These are phyloP conservation scores for Fusarium sterilihyphosum DNA, from an alignment of 2,329 filamentous ascomycete species.

Conservation along the genomic window DNA sequence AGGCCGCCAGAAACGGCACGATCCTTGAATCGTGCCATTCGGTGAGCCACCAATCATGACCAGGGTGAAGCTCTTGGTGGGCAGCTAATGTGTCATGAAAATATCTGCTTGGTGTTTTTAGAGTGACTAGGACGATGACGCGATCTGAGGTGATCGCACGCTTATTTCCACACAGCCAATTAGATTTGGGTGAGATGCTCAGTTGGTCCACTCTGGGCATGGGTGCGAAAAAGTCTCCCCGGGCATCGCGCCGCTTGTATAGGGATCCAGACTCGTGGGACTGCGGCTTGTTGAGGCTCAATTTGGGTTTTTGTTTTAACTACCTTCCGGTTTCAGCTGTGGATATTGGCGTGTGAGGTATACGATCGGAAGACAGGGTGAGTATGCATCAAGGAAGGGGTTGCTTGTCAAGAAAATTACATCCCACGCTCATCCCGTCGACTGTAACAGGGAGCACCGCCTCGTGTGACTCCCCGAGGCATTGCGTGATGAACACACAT, in stretches of 20 bases:
- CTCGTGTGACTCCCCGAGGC: constrained; percentile 22
- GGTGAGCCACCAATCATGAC: constrained; percentile 2
- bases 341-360: not conserved
- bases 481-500: not conserved
- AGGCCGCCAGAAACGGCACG: constrained; percentile 38
- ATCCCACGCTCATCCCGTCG: not conserved
- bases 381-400: not conserved
- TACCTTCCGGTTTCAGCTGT: constrained; percentile 24
- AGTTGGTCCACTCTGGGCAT: constrained; percentile 29
- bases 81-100: constrained; percentile 39
- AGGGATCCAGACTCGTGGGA: constrained; percentile 18
- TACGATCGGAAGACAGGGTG: not conserved
- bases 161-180: constrained; percentile 29
- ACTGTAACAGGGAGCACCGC: not conserved
- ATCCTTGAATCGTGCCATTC: constrained; percentile 33
- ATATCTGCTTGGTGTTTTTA: constrained; percentile 17
- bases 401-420: constrained; percentile 3
- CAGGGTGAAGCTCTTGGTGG: not conserved
- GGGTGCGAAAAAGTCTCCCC: constrained; percentile 2
- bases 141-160: constrained; percentile 44
- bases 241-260: constrained; percentile 22
- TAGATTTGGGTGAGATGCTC: not conserved
- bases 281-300: constrained; percentile 13
- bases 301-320: constrained; percentile 4
- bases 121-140: constrained; percentile 43